Evolutionary conservation across 1,284 basidiomycete genomes (phyloP).

Genomic region (Dichomitus squalens): DNA sequence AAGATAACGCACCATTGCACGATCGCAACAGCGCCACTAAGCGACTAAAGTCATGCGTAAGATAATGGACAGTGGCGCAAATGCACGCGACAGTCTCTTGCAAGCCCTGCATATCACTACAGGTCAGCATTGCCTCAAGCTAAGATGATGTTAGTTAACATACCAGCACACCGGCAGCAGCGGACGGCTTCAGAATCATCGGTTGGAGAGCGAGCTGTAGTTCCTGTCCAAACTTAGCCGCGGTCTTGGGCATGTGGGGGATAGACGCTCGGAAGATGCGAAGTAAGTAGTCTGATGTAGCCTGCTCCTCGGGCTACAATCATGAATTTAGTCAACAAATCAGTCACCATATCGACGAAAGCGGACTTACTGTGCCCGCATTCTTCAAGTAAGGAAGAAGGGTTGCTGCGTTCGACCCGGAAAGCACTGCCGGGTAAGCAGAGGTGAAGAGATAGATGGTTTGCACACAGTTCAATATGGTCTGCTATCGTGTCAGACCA

Average conservation of each 20-base stretch:
- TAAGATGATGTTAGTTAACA: not conserved
- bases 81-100: conserved; percentile 93
- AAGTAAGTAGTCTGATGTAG: conserved; percentile 81
- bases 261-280: conserved; percentile 87
- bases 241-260: conserved; percentile 86
- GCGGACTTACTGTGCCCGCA: conserved; percentile 57
- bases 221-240: conserved; percentile 84
- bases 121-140: not conserved
- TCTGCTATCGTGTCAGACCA: conserved; percentile 45
- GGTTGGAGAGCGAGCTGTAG: conserved; percentile 81
- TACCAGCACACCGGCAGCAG: conserved; percentile 65
- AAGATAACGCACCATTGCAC: conserved; percentile 65
- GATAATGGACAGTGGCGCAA: conserved; percentile 80
- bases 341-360: not conserved
- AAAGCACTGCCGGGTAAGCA: conserved; percentile 82
- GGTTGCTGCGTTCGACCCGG: conserved; percentile 77
- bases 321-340: not conserved
- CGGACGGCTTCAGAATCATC: conserved; percentile 84
- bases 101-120: conserved; percentile 53
- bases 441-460: conserved; percentile 83
- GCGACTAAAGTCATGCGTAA: conserved; percentile 84
- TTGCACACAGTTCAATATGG: conserved; percentile 78
- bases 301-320: conserved; percentile 77
- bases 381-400: conserved; percentile 88
- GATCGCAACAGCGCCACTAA: conserved; percentile 81